Evolutionary conservation across 2,329 filamentous ascomycete species (phyloP).

Genomic region (Penicillium sp.): DNA sequence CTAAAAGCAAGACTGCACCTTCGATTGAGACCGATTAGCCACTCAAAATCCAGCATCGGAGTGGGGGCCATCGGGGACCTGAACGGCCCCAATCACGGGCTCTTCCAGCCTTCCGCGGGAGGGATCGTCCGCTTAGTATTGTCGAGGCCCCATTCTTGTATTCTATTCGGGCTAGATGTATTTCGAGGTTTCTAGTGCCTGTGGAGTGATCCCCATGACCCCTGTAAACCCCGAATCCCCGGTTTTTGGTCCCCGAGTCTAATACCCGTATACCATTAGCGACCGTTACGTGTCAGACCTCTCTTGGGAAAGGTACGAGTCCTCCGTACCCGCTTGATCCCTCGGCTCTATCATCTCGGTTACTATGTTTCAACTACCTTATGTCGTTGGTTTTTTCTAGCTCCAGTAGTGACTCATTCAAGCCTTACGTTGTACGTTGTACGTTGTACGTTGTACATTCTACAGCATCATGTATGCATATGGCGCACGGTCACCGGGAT

Average conservation of each 20-base stretch:
- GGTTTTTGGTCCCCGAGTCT: slow-evolving; percentile 1
- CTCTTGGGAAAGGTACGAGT: slow-evolving; percentile 20
- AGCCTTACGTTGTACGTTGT: not conserved
- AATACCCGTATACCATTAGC: not conserved
- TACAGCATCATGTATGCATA: not conserved
- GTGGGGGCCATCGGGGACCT: slow-evolving; percentile 8
- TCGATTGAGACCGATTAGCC: slow-evolving; percentile 12
- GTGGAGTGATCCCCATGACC: not conserved
- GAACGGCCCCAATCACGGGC: slow-evolving; percentile 10
- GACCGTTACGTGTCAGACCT: slow-evolving; percentile 36
- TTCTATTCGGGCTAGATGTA: slow-evolving; percentile 1
- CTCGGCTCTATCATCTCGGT: not conserved
- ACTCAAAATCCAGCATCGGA: slow-evolving; percentile 11
- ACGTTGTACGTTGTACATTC: not conserved
- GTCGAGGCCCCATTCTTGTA: slow-evolving; percentile 1
- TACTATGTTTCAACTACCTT: not conserved
- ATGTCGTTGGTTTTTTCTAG: no score
- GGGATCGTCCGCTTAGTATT: slow-evolving; percentile 14
- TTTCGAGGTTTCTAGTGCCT: not conserved
- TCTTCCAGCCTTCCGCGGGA: slow-evolving; percentile 17
- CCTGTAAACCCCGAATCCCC: slow-evolving; percentile 13
- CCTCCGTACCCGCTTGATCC: slow-evolving; percentile 6
- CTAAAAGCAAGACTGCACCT: not conserved
- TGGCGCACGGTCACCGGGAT: not conserved
- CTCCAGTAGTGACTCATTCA: no score